A percentile compares a stretch with the other conserved stretches of the same genome.
Conservation (phyloP, 768 basidiomycete species). For the Hydnomerulius pinastri region DNA sequence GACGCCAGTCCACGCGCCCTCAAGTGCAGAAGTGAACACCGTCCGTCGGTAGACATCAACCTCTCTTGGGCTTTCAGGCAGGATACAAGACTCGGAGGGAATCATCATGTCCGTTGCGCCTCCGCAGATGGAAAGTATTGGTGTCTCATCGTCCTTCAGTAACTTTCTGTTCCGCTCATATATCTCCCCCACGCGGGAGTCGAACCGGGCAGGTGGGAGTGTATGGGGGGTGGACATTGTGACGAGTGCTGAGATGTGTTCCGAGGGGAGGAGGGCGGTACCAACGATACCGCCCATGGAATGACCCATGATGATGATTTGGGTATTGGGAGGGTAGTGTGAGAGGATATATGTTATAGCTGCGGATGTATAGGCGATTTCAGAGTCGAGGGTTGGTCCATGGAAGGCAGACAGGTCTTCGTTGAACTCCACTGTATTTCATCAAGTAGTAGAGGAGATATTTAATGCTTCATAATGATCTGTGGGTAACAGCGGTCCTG, state of each 20-base stretch:
- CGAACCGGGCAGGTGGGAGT: conserved; percentile 87
- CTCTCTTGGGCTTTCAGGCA: conserved; percentile 36
- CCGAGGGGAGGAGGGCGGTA: conserved; percentile 69
- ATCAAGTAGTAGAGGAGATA: neutral
- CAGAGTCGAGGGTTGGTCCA: conserved; percentile 81
- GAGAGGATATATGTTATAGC: conserved; percentile 81
- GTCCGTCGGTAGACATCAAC: conserved; percentile 50
- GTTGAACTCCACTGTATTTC: conserved; percentile 77
- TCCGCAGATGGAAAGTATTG: conserved; percentile 85
- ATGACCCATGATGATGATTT: conserved; percentile 83
- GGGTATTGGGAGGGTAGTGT: conserved; percentile 62
- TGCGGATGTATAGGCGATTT: conserved; percentile 71
- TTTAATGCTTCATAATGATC: neutral
- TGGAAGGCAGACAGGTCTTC: conserved; percentile 97
- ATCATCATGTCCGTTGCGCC: conserved; percentile 92
- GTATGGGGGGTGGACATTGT: conserved; percentile 97
- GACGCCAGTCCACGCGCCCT: conserved; percentile 93
- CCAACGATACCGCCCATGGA: conserved; percentile 98
- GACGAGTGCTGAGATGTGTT: conserved; percentile 72
- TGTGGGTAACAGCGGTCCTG: no score
- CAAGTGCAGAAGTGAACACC: conserved; percentile 83
- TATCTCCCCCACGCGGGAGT: conserved; percentile 74
- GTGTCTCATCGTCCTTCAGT: conserved; percentile 52
- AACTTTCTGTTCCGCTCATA: conserved; percentile 50
- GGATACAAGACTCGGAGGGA: conserved; percentile 83